Conservation (phyloP, 1,139 yeast genomes). For the Candida pseudoviswanathii region DNA sequence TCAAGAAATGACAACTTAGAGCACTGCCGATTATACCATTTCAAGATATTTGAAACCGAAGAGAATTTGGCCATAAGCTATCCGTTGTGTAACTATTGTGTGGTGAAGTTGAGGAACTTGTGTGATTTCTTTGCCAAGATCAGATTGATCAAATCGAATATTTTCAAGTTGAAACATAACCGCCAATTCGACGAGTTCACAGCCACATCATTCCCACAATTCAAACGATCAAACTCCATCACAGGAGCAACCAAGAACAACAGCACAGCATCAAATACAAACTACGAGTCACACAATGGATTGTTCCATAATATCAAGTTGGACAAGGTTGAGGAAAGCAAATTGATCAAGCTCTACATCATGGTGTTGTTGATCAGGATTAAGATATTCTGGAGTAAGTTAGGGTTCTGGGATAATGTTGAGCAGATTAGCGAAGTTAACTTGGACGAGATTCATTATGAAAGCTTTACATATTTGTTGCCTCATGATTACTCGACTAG, state of each 20-base stretch:
- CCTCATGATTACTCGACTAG: conserved; percentile 9
- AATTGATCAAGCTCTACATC: conserved; percentile 29
- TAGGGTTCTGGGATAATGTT: conserved; percentile 64
- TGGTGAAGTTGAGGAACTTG: conserved; percentile 73
- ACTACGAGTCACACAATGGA: conserved; percentile 14
- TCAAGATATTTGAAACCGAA: conserved; percentile 44
- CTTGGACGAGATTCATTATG: conserved; percentile 29
- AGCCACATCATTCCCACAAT: conserved; percentile 6
- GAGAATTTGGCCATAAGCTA: conserved; percentile 30
- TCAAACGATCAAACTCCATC: conserved; percentile 12
- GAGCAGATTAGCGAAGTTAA: conserved; percentile 34
- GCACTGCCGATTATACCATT: conserved; percentile 74
- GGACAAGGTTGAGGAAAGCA: conserved; percentile 25
- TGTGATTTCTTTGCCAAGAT: conserved; percentile 79
- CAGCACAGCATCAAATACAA: conserved; percentile 6
- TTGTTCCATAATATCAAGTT: conserved; percentile 16
- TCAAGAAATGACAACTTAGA: conserved; percentile 65
- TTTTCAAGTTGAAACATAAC: conserved; percentile 37
- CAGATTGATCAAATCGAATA: conserved; percentile 59
- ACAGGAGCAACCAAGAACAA: conserved; percentile 2
- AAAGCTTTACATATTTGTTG: conserved; percentile 21
- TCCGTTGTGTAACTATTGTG: conserved; percentile 85
- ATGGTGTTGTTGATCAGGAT: conserved; percentile 35
- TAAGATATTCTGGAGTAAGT: conserved; percentile 78
- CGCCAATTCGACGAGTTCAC: conserved; percentile 25